Evolutionary conservation across 768 basidiomycete genomes (phyloP), one percentile per base, ranked within the genome.

Genomic region (Boletus rubroflammeus): DNA sequence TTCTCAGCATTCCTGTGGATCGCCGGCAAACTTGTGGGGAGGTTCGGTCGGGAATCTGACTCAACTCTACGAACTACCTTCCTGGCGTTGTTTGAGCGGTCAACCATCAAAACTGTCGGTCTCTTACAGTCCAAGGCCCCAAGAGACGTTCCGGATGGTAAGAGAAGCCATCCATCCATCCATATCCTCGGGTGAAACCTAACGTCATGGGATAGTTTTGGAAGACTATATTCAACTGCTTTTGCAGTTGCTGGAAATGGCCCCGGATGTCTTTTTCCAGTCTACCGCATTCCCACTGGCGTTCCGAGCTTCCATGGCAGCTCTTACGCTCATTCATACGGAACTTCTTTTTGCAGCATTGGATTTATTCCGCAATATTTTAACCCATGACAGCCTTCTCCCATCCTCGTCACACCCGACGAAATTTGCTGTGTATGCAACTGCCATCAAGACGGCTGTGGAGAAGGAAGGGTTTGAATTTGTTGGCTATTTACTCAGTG

Each of bases 1-100:
- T 84, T 85, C 64, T 81, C 95, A 11, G 87, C 89, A 59, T 98
- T 92, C 72, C 70, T 98, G 21, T 99, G 97, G 97, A 90, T 98
- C 54, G 86, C 84, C 29, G 90, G 93, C 41, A 98, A 98, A 72
- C 71, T 90, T 26, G 79, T 92, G n/a, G 77, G 77, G 31, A 80
- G 82, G 59, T 97, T 89, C 65, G 92, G 88, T 17, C 76, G 83
- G 43, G 83, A 84, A 52, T 78, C 82, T 34, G 78, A 86, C 56
- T 64, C 76, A 5, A 66, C 70, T 42, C 64, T 97, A 28, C 81
- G 81, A 32, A 71, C 64, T 6, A 74, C 87, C 7, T 80, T 93
- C 57, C 73, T 77, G 51, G 77, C 78, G 19, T 68, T 89, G 35
- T 93, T 88, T 63, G 93, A 96, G 63, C 76, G 81, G 39, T 81